Percentiles rank a stretch among this genome's conserved stretches.
These are phyloP conservation scores for Gremmenia infestans DNA, from an alignment of 2,329 filamentous ascomycete species.

Conservation along the genomic window DNA sequence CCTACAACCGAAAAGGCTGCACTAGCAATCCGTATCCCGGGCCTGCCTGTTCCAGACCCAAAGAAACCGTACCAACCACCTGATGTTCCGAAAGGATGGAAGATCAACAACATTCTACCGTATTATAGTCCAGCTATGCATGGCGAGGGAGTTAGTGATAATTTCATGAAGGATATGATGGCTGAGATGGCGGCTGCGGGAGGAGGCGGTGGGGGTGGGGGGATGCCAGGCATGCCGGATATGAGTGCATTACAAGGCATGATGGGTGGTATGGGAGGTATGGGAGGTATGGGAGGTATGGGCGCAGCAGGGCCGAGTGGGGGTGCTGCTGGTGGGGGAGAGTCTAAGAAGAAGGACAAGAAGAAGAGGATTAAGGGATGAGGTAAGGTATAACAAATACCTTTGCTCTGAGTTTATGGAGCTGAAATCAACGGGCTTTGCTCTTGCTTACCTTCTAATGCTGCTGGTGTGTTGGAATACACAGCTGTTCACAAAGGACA, in stretches of 20 bases:
- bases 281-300: conserved; percentile 18
- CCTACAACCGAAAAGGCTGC: conserved; percentile 71
- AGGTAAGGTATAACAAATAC: neutral
- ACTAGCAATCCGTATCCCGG: conserved; percentile 67
- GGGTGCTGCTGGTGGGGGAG: conserved; percentile 28
- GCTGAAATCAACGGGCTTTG: too few relatives aligned
- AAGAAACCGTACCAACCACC: conserved; percentile 66
- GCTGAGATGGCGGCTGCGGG: conserved; percentile 65
- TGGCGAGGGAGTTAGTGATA: conserved; percentile 89
- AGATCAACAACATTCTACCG: conserved; percentile 77
- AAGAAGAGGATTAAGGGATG: conserved; percentile 28
- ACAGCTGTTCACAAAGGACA: too few relatives aligned
- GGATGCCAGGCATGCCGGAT: conserved; percentile 36
- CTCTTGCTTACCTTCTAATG: too few relatives aligned
- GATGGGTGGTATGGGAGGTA: too few relatives aligned
- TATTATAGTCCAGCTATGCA: conserved; percentile 85
- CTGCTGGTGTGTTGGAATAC: too few relatives aligned
- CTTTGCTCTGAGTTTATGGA: too few relatives aligned
- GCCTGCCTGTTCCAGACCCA: conserved; percentile 57
- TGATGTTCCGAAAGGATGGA: conserved; percentile 82
- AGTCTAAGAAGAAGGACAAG: conserved; percentile 44
- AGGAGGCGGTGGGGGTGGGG: conserved; percentile 16
- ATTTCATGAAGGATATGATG: conserved; percentile 96
- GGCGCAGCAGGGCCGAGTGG: conserved; percentile 25
- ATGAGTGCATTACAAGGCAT: conserved; percentile 47